Evolutionary conservation across 495 filamentous ascomycete genomes (phyloP).

Genomic region (Mycothermus thermophilus): DNA sequence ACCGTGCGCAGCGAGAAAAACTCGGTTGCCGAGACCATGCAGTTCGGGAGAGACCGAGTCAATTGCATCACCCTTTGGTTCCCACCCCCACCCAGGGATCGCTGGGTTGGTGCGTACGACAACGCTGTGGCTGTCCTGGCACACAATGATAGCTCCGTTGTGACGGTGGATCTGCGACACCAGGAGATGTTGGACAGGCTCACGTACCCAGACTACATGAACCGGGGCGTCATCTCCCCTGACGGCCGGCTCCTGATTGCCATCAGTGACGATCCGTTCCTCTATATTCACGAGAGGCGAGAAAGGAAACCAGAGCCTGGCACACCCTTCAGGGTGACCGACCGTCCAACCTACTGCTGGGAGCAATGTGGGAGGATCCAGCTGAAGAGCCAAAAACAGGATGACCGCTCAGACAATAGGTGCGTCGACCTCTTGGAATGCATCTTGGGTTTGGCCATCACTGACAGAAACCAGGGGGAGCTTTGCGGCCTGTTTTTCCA

Average conservation of each 20-base stretch:
- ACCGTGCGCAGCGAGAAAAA: slow-evolving; percentile 19
- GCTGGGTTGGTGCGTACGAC: slow-evolving; percentile 24
- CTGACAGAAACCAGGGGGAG: slow-evolving; percentile 30
- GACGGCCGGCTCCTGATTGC: slow-evolving; percentile 69
- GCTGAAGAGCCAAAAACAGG: slow-evolving; percentile 33
- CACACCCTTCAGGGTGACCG: slow-evolving; percentile 2
- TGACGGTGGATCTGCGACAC: slow-evolving; percentile 51
- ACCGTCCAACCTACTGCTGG: slow-evolving; percentile 26
- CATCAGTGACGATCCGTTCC: slow-evolving; percentile 69
- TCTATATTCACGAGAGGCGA: slow-evolving; percentile 57
- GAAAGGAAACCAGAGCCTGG: slow-evolving; percentile 6
- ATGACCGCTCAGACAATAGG: slow-evolving; percentile 31
- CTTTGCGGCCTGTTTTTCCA: slow-evolving; percentile 42
- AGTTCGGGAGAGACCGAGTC: slow-evolving; percentile 35
- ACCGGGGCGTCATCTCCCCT: slow-evolving; percentile 83
- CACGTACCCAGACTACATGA: slow-evolving; percentile 66
- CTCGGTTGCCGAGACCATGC: slow-evolving; percentile 21
- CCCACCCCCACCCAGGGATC: slow-evolving; percentile 16
- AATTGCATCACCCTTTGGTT: slow-evolving; percentile 46
- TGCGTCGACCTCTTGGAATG: not conserved
- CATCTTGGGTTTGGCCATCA: not conserved
- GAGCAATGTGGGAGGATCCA: slow-evolving; percentile 26
- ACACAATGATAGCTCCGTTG: slow-evolving; percentile 84
- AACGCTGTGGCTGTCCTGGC: slow-evolving; percentile 35
- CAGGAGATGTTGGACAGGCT: slow-evolving; percentile 46